Base-by-base conservation (phyloP, 768 basidiomycete genomes). In the Termitomyces sp. region DNA sequence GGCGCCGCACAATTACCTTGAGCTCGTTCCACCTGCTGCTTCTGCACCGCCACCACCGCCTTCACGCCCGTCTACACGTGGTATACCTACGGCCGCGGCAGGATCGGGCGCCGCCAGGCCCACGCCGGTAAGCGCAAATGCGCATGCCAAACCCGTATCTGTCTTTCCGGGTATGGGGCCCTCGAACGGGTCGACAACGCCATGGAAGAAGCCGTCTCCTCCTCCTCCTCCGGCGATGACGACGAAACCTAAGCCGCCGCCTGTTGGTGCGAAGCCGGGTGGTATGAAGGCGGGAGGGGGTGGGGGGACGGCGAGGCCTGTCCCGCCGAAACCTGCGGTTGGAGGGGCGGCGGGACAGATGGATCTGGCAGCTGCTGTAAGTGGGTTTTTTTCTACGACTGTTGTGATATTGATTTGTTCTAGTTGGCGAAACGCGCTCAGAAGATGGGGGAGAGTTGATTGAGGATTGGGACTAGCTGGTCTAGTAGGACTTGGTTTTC, bases 1-100 rank as follows among this genome's bases (percentile, higher is more conserved):
- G 94, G 93, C 95, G 19, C 97, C 97, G 2, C 86, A 88, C 62
- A 94, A 93, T 69, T 97, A 94, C 66, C 84, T 96, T 7, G 94
- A 97, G 67, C 79, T 88, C 34, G 81, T 88, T 5, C 85, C 86
- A 17, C 82, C 82, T 21, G 84, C 84, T 2, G 83, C 82, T 42
- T 79, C 86, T 1, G 74, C 84, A 0, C 77, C 86, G 23, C 77
- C 88, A 0, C 84, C 86, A 0, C 88, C 87, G 0, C 85, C 90
- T 2, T 79, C 81, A 3, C 75, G 83, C 14, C 41, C 19, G 4
- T 72, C 27, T 21, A 17, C 74, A 8, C 63, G 70, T 3, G 66
- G 79, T 4, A 64, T 73, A 23, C 1, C 71, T 1, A n/a, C n/a
- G n/a, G n/a, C n/a, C n/a, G n/a, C n/a, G n/a, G n/a, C n/a, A n/a